phyloP scores from a whole-genome alignment of 768 basidiomycete species.

The Lepiota subincarnata region DNA sequence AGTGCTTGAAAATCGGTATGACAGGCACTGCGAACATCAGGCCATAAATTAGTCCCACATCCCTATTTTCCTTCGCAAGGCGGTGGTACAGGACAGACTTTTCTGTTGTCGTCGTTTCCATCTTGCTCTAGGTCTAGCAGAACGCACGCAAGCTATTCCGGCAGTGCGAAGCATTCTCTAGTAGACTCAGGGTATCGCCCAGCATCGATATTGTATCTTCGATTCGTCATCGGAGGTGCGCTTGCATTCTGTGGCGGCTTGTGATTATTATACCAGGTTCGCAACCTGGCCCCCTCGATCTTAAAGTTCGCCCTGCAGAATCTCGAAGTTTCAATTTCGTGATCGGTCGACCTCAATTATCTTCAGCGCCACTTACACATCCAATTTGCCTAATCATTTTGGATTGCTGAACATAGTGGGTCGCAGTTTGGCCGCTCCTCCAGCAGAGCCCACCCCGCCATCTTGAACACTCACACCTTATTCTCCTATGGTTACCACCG shows the following conservation, averaged over 20 bases:
- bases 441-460: conserved; percentile 22
- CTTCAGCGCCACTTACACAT: conserved; percentile 48
- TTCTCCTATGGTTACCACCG: conserved; percentile 15
- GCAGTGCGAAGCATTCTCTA: conserved; percentile 29
- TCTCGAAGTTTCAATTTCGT: conserved; percentile 26
- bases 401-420: conserved; percentile 43
- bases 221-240: conserved; percentile 39
- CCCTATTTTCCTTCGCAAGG: conserved; percentile 36
- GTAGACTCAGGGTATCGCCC: conserved; percentile 12
- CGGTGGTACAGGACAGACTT: conserved; percentile 40
- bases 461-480: conserved; percentile 41
- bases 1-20: conserved; percentile 41
- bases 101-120: conserved; percentile 37
- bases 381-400: conserved; percentile 45
- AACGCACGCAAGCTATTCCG: conserved; percentile 27
- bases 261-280: conserved; percentile 13
- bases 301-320: conserved; percentile 34
- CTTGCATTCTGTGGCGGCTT: conserved; percentile 35
- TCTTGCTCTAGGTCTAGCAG: conserved; percentile 27
- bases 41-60: conserved; percentile 41
- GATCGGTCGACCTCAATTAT: conserved; percentile 25
- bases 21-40: conserved; percentile 21
- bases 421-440: conserved; percentile 34
- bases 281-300: conserved; percentile 21
- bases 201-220: conserved; percentile 18